Percentiles rank a stretch among this genome's conserved stretches.
phyloP scores from a whole-genome alignment of 257 asterid genomes.

The Capsicum baccatum region DNA sequence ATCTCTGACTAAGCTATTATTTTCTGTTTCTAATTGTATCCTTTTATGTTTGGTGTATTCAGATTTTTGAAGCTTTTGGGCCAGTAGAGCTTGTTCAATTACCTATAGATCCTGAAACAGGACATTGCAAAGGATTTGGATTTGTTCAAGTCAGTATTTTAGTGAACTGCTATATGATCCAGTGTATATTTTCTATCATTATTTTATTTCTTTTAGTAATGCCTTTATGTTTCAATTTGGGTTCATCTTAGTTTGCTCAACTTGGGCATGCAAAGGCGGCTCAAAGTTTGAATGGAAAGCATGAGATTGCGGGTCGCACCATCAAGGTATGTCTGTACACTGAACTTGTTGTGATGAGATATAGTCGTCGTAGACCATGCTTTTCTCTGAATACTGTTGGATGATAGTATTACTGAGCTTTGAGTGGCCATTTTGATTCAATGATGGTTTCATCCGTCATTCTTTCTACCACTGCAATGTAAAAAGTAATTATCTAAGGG shows the following conservation, averaged over 20 bases:
- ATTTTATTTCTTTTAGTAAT: background rate
- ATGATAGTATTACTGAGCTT: slow-evolving; percentile 11
- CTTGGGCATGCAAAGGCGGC: slow-evolving; percentile 97
- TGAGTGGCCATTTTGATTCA: slow-evolving; percentile 25
- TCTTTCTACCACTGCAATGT: too few relatives aligned
- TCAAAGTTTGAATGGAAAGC: slow-evolving; percentile 84
- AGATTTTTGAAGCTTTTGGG: slow-evolving; percentile 99
- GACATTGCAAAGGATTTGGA: slow-evolving; percentile 99
- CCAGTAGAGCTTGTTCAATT: slow-evolving; percentile 98
- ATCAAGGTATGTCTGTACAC: slow-evolving; percentile 67
- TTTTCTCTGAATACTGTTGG: background rate
- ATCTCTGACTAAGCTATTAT: slow-evolving; percentile 1
- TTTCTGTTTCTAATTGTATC: background rate
- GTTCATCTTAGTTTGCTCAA: slow-evolving; percentile 65
- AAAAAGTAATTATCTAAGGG: too few relatives aligned
- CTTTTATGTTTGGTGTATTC: slow-evolving; percentile 18
- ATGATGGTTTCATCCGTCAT: slow-evolving; percentile 84
- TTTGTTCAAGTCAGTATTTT: slow-evolving; percentile 88
- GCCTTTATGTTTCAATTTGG: slow-evolving; percentile 24
- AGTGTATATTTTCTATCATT: background rate
- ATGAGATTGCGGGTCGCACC: slow-evolving; percentile 96
- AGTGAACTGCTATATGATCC: background rate
- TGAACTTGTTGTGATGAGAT: background rate
- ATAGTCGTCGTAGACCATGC: background rate
- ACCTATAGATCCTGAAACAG: slow-evolving; percentile 98